Conservation (phyloP, 106 monocot species). For the Apostasia shenzhenica region DNA sequence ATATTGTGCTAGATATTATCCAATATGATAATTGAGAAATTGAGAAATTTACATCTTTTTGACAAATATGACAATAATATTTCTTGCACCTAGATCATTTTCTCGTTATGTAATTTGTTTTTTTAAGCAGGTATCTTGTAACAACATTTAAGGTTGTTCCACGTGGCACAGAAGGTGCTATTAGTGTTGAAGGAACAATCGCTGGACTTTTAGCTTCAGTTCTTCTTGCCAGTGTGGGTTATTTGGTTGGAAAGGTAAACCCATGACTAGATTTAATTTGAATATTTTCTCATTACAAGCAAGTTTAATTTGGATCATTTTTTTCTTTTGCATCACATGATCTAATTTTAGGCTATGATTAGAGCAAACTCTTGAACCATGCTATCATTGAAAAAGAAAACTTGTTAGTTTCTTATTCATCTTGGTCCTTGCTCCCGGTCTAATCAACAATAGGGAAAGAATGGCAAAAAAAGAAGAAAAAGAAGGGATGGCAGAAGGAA, state of each 20-base stretch:
- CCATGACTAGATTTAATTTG: too few species aligned
- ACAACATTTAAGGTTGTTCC: constrained; percentile 90
- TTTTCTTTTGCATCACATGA: neutral
- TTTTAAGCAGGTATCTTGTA: constrained; percentile 63
- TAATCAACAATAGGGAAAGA: too few species aligned
- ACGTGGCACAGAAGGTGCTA: constrained; percentile 94
- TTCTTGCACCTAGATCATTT: neutral
- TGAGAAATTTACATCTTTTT: neutral
- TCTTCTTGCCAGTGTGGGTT: constrained; percentile 59
- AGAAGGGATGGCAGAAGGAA: too few species aligned
- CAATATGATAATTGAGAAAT: too few species aligned
- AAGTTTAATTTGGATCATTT: neutral
- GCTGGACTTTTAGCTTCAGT: constrained; percentile 79
- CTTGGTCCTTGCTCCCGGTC: too few species aligned
- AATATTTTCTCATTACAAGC: neutral
- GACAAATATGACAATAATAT: neutral
- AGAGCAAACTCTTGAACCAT: too few species aligned
- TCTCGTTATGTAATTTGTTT: constrained; percentile 7
- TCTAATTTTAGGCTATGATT: too few species aligned
- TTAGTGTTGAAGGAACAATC: constrained; percentile 83
- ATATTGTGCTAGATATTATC: too few species aligned
- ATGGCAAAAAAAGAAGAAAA: too few species aligned
- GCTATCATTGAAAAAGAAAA: too few species aligned
- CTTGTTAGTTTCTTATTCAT: too few species aligned
- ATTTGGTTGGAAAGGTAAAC: constrained; percentile 60